Evolutionary conservation across 83 land plant genomes (phyloP).

Genomic region (Thuja plicata): DNA sequence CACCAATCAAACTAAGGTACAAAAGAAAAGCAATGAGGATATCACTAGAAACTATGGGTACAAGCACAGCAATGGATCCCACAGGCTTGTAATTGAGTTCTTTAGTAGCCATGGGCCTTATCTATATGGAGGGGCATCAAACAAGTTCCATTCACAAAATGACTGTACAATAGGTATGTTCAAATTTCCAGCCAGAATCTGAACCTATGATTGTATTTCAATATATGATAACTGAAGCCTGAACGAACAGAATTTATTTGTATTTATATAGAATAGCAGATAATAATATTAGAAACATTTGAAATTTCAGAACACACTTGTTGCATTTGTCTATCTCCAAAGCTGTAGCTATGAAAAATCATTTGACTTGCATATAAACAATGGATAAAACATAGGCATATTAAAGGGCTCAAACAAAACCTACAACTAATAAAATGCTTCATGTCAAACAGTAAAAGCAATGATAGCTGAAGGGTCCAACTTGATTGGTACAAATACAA

Average conservation of each 20-base stretch:
- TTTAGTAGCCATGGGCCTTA: too few species aligned
- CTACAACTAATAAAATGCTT: neutral
- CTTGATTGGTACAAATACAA: neutral
- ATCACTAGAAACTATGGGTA: too few species aligned
- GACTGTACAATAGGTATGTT: neutral
- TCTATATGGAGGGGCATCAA: neutral
- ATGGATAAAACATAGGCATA: neutral
- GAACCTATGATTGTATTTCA: neutral
- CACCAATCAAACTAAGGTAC: too few species aligned
- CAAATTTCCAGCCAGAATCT: neutral
- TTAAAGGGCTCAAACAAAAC: neutral
- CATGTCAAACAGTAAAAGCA: neutral
- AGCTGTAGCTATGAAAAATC: neutral
- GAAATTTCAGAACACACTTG: neutral
- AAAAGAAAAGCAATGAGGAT: too few species aligned
- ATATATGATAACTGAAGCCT: neutral
- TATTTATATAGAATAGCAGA: neutral
- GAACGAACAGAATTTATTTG: neutral
- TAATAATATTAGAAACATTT: neutral
- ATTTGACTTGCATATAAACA: neutral
- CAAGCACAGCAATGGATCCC: too few species aligned
- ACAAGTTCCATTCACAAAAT: neutral
- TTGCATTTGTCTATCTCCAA: neutral
- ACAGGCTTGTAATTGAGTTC: too few species aligned
- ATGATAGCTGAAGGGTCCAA: neutral